A percentile compares a stretch with the other conserved stretches of the same genome.
phyloP scores from a whole-genome alignment of 2,329 filamentous ascomycete species.

The Xylariaceae sp. region DNA sequence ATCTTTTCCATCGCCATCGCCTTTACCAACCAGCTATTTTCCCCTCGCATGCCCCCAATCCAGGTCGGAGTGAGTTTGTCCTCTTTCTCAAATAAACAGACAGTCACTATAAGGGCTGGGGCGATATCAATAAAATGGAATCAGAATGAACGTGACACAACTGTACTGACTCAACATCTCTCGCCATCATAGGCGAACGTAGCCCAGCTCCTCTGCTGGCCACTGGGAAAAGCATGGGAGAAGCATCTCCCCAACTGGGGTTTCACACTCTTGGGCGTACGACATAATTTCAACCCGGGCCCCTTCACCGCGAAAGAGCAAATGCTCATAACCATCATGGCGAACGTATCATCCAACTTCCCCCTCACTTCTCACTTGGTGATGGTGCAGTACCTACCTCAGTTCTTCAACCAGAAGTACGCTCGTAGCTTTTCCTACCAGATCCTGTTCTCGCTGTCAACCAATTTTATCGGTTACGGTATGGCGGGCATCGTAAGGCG shows the following conservation, averaged over 20 bases:
- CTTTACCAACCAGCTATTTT: constrained; percentile 56
- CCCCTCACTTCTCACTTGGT: constrained; percentile 50
- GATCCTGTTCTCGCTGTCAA: constrained; percentile 46
- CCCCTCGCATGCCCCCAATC: constrained; percentile 53
- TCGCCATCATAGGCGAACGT: constrained; percentile 45
- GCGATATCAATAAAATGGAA: no score
- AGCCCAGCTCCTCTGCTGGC: constrained; percentile 54
- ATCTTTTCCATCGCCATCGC: constrained; percentile 46
- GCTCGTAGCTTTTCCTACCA: constrained; percentile 47
- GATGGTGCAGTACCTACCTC: constrained; percentile 46
- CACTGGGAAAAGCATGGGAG: constrained; percentile 49
- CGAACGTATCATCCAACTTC: constrained; percentile 50
- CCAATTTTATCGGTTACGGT: constrained; percentile 54
- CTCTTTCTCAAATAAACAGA: neutral
- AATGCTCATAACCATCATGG: constrained; percentile 56
- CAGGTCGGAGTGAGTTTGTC: constrained; percentile 14
- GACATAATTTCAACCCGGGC: constrained; percentile 31
- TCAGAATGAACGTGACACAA: no score
- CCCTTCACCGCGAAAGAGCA: constrained; percentile 58
- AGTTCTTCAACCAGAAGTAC: constrained; percentile 49
- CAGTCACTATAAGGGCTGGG: no score
- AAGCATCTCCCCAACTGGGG: constrained; percentile 47
- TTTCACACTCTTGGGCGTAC: constrained; percentile 40
- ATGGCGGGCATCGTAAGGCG: constrained; percentile 35
- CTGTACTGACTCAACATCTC: constrained; percentile 30